A percentile compares a stretch with the other conserved stretches of the same genome.
Evolutionary conservation across 176 grass and related monocot species (phyloP).

Genomic region (Pontederia paniculata): DNA sequence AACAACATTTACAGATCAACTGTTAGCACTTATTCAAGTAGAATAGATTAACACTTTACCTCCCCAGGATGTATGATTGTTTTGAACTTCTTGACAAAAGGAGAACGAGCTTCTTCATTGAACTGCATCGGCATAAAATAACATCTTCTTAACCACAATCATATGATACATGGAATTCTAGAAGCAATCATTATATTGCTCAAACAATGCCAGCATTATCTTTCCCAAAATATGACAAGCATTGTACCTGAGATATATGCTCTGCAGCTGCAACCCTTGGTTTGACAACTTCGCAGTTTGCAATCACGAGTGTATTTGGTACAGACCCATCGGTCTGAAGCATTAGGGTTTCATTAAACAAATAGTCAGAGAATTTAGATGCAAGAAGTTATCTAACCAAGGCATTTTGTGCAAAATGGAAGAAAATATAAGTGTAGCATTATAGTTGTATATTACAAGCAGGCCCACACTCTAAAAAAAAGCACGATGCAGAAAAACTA

Average conservation of each 20-base stretch:
- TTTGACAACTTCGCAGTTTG: slow-evolving; percentile 84
- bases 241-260: slow-evolving; percentile 68
- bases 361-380: neutral
- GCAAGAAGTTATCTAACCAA: neutral
- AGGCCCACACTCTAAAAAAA: no score
- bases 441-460: no score
- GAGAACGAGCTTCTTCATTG: slow-evolving; percentile 73
- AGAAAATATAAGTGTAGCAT: no score
- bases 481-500: no score
- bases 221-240: no score
- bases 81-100: slow-evolving; percentile 87
- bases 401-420: neutral
- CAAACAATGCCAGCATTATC: no score
- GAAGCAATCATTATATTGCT: no score
- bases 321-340: slow-evolving; percentile 72
- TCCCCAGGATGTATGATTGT: slow-evolving; percentile 99
- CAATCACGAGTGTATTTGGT: slow-evolving; percentile 77
- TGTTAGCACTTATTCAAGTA: neutral
- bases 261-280: slow-evolving; percentile 70
- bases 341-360: neutral
- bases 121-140: slow-evolving; percentile 34
- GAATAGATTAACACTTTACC: slow-evolving; percentile 26
- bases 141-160: neutral
- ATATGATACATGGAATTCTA: neutral
- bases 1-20: no score